Evolutionary conservation across 179 eudicot genomes (phyloP), one percentile per base, ranked within the genome.

Genomic region (Actinidia arguta): DNA sequence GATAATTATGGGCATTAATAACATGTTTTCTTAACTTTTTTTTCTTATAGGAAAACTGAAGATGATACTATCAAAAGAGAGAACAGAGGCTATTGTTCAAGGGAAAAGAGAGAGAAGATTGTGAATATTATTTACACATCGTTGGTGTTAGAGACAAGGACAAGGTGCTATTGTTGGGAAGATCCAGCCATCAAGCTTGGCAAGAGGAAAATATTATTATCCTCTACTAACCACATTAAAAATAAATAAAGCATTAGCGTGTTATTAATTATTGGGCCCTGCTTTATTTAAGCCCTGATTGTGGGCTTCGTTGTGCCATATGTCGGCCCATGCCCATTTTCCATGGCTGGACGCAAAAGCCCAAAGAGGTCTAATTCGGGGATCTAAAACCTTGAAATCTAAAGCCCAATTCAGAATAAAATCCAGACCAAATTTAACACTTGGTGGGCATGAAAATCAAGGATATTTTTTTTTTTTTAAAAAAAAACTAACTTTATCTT

Each of bases 61-160:
- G 87, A 85, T 73, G 87, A 69, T 86, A 20, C 58, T 91, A 44
- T 86, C 93, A 54, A 6, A 85, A 25, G 82, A 83, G 78, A 78
- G 96, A 89, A 80, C 96, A 93, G 44, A 91, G 96, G 84, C 63
- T 93, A 48, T 81, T 93, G 69, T 93, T 84, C 89, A 91, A 82
- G 73, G 96, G 96, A 66, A 93, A 93, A 74, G 96, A 93, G 70
- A 90, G 93, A 77, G 93, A 90, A 88, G 92, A 93, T 27, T 18
- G 73, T 56, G 96, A 93, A 25, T 72, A 88, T 67, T 71, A n/a
- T n/a, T n/a, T 93, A 36, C 94, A 93, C 86, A 91, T 91, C 93
- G 90, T 90, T 18, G 96, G 96, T 6, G 92, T 91, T n/a, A 78
- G 81, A 71, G 93, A 93, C 88, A 90, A 87, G 73, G 94, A 89